Base-by-base conservation (phyloP, 2,329 filamentous ascomycete species). In the Ascochyta lentis region DNA sequence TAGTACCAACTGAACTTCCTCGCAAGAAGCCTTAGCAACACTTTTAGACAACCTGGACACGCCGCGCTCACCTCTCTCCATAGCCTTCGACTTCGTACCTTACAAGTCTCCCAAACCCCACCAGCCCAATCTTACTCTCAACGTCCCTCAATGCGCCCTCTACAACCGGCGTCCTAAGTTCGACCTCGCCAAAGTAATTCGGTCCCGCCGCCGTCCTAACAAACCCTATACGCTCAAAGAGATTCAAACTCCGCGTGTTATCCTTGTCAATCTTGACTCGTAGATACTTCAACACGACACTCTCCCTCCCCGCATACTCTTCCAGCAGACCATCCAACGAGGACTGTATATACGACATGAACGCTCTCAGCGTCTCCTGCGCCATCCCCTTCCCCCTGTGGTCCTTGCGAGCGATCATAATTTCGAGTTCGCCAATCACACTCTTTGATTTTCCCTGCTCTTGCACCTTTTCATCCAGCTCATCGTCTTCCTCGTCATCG, bases 341-440 rank as follows among this genome's bases (percentile, higher is more conserved):
- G 1, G 70, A 70, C 4, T 80, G 63, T 6, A 96, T 79, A 68
- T 92, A 98, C 41, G 80, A 75, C 45, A 97, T 68, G 52, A 98
- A 89, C 0, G 85, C 78, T 3, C 86, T 70, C 1, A 96, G 80
- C 0, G 89, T 85, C 0, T 84, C 83, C 5, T 81, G 79, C 0
- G 91, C 92, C 6, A 86, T 78, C 0, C 92, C 92, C 7, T 80
- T 78, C 0, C 88, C 80, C 23, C 88, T 86, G 27, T 85, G 77
- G 0, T 73, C 68, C 4, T 76, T 76, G 1, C 79, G 77, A 0
- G 92, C 92, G 58, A 96, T 87, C 92, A 96, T 96, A 60, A 96
- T 84, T 74, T 96, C 91, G 6, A 96, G 76, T 70, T 96, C 92
- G 23, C 90, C 92, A 3, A 89, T 75, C 9, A 81, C 63, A 4